A percentile compares a stretch with the other conserved stretches of the same genome.
Conservation (phyloP, 495 filamentous ascomycete species). For the Penicillium longicatenatum region DNA sequence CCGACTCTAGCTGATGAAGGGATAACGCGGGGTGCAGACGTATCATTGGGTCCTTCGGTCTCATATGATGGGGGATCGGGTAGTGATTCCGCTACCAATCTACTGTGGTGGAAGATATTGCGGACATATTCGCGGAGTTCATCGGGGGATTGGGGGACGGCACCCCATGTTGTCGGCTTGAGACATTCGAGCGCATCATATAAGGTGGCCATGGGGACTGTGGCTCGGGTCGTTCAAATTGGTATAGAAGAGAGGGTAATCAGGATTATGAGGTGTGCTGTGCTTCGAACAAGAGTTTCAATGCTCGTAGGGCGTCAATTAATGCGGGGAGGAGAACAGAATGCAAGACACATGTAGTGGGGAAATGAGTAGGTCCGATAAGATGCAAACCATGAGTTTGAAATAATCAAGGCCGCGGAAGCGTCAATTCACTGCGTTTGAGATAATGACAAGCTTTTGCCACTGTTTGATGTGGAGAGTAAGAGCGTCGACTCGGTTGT, state of each 20-base stretch:
- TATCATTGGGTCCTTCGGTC: background rate
- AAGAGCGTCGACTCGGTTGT: background rate
- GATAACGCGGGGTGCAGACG: conserved; percentile 46
- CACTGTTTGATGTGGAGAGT: background rate
- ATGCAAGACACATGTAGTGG: background rate
- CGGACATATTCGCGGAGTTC: conserved; percentile 55
- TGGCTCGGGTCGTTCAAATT: background rate
- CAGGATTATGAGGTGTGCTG: background rate
- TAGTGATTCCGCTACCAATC: conserved; percentile 75
- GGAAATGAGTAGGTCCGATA: background rate
- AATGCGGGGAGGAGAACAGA: background rate
- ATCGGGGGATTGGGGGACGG: conserved; percentile 56
- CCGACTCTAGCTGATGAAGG: conserved; percentile 54
- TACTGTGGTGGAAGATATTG: conserved; percentile 62
- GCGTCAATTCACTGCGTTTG: background rate
- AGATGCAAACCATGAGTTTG: background rate
- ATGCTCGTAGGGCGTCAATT: background rate
- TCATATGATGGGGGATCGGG: conserved; percentile 56
- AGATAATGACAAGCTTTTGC: background rate
- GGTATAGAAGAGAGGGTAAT: background rate
- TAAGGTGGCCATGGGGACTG: conserved; percentile 56
- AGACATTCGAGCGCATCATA: conserved; percentile 76
- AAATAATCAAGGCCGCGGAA: background rate
- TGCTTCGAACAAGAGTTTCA: background rate
- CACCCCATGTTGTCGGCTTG: conserved; percentile 66